Base-by-base conservation (phyloP, 371 early-diverging fungal genomes). In the Chytridium lagenaria region DNA sequence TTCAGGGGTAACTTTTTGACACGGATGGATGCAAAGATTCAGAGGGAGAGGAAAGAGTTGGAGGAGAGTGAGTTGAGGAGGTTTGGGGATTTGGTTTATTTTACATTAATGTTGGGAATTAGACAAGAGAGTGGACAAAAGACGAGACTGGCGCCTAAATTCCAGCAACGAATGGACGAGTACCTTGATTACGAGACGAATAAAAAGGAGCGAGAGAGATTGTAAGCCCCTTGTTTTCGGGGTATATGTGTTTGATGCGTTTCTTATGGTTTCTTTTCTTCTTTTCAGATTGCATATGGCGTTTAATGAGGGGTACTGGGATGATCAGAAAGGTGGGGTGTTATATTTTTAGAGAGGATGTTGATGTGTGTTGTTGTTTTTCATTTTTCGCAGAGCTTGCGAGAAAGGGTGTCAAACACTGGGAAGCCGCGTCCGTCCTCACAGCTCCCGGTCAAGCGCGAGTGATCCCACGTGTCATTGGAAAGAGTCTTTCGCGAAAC, bases 381-480 rank as follows among this genome's bases (percentile, higher is more conserved):
- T 52, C 30, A 55, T 55, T n/a, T 15, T 38, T 63, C 23, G n/a
- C n/a, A 87, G 90, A 90, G 75, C 81, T 90, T 81, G 82, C 88
- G 12, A 68, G 84, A 52, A 87, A 86, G 70, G 90, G 90, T n/a
- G 88, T 81, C 0, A 92, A 92, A 77, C 84, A 89, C 82, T 92
- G 88, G 81, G 85, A 82, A 66, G 92, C 92, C 10, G 81, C 84
- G 19, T 72, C 81, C 28, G 81, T 82, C 31, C 68, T 89, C 67
- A 80, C n/a, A n/a, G n/a, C n/a, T n/a, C n/a, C n/a, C n/a, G n/a
- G n/a, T n/a, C n/a, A n/a, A 77, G 86, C 92, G 40, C 83, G 88
- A 0, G 85, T 86, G 68, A 89, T 94, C 84, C 91, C 92, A 16
- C 90, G 92, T 69, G 88, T 91, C 61, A 81, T 82, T 72, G 91